phyloP scores from a whole-genome alignment of 129 eudicot genomes.

The Tanacetum coccineum region DNA sequence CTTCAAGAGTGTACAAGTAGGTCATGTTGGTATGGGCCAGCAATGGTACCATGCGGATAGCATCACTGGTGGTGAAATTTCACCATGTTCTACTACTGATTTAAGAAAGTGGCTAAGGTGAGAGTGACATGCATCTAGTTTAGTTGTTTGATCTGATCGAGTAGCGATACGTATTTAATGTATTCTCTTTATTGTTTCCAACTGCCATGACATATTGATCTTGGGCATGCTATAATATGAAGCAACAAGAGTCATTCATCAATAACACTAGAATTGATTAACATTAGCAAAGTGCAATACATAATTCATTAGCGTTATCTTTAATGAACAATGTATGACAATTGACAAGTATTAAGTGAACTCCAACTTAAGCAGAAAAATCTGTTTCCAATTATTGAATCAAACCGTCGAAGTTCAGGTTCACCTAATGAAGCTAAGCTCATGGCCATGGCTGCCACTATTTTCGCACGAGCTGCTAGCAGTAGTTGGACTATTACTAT shows the following conservation, averaged over 20 bases:
- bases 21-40: constrained; percentile 66
- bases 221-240: background rate
- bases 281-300: constrained; percentile 13
- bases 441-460: constrained; percentile 29
- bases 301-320: constrained; percentile 25
- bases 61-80: constrained; percentile 58
- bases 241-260: background rate
- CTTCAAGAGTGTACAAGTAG: constrained; percentile 82
- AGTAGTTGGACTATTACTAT: constrained; percentile 31
- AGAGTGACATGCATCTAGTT: constrained; percentile 19
- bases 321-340: constrained; percentile 2
- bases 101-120: constrained; percentile 73
- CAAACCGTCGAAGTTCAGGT: constrained; percentile 1
- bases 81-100: constrained; percentile 89
- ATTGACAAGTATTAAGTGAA: constrained; percentile 2
- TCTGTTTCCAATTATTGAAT: background rate
- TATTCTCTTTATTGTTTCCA: constrained; percentile 31
- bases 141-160: constrained; percentile 15
- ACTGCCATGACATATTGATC: constrained; percentile 8
- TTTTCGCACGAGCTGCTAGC: constrained; percentile 47
- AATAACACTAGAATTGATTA: background rate
- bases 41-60: constrained; percentile 63
- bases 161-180: constrained; percentile 21
- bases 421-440: constrained; percentile 24
- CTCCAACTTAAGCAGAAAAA: constrained; percentile 24